Evolutionary conservation across 2,329 filamentous ascomycete genomes (phyloP), one percentile per base, ranked within the genome.

Genomic region (Aureobasidium mangrovei): DNA sequence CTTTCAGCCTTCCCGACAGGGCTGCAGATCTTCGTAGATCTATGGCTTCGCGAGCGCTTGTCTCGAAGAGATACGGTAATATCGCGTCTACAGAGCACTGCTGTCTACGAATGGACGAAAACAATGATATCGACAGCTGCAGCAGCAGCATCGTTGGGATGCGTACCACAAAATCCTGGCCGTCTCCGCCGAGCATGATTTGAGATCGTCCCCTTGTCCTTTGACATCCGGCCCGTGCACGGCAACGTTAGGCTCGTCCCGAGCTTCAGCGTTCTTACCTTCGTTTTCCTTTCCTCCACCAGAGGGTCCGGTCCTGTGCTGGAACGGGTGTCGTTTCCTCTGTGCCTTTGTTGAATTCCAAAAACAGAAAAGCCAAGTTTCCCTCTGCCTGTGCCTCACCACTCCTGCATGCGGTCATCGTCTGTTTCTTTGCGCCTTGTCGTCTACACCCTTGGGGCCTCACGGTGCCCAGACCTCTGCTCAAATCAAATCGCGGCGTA

Each of bases 401-500:
- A 35, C 28, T 35, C 38, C 29, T 53, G 29, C 32, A 53, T 53
- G 49, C 49, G 38, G 49, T 53, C 49, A 53, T 53, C 49, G 38
- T 26, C 40, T 44, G 40, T 44, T 29, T 29, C 29, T 51, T 18
- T 42, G 38, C 47, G 47, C 47, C 47, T 42, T 42, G 47, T 35
- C 38, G 9, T 51, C 18, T 42, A 27, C 38, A 33, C 38, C 29
- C 18, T 42, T 29, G 47, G 47, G 29, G 28, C 35, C 38, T 51
- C 38, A 27, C 38, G 18, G 38, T 33, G 47, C 47, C 47, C 47
- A 51, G 47, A 42, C 47, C 38, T 33, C 18, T 31, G 40, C 26
- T 44, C 49, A 38, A 44, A 53, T 53, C 49, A 53, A 53, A 53
- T 31, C 32, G 5, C 49, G 39, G 49, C 40, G 49, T 43, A 44